Percentiles rank a stretch among this genome's conserved stretches.
Conservation (phyloP, 139 green algal genomes). For the Chlamydomonas eustigma region DNA sequence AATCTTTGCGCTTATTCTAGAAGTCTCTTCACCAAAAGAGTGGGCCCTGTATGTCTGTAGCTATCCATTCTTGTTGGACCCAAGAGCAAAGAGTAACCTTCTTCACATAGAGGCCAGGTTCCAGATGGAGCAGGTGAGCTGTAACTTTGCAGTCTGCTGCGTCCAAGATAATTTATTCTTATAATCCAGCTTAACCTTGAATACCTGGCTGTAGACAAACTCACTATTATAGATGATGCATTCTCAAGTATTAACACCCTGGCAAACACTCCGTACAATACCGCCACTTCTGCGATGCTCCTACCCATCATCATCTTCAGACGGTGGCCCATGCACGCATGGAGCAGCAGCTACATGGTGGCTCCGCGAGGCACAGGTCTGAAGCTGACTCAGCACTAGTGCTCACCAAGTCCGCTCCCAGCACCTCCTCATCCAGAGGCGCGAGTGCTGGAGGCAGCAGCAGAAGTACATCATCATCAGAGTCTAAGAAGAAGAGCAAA, state of each 20-base stretch:
- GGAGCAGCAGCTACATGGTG: slow-evolving; percentile 67
- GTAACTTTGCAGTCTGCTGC: too few species aligned
- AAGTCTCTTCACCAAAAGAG: too few species aligned
- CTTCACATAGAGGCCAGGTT: slow-evolving; percentile 72
- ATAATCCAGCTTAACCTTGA: too few species aligned
- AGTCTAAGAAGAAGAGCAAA: background rate
- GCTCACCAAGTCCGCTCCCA: background rate
- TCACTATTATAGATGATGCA: too few species aligned
- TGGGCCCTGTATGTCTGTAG: too few species aligned
- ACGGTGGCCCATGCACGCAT: slow-evolving; percentile 62
- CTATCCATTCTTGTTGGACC: slow-evolving; percentile 89
- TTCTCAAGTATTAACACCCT: too few species aligned
- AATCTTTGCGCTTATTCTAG: too few species aligned
- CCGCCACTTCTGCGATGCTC: too few species aligned
- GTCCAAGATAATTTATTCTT: too few species aligned
- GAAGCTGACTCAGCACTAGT: background rate
- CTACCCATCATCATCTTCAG: too few species aligned
- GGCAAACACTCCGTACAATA: too few species aligned
- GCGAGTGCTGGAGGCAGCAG: background rate
- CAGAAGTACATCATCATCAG: background rate
- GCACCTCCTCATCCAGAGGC: background rate
- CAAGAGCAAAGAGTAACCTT: slow-evolving; percentile 83
- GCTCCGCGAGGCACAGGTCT: background rate
- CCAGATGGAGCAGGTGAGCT: slow-evolving; percentile 58
- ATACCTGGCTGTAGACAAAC: too few species aligned